Conservation (phyloP, 2,329 filamentous ascomycete genomes). For the Nigrospora sphaerica region DNA sequence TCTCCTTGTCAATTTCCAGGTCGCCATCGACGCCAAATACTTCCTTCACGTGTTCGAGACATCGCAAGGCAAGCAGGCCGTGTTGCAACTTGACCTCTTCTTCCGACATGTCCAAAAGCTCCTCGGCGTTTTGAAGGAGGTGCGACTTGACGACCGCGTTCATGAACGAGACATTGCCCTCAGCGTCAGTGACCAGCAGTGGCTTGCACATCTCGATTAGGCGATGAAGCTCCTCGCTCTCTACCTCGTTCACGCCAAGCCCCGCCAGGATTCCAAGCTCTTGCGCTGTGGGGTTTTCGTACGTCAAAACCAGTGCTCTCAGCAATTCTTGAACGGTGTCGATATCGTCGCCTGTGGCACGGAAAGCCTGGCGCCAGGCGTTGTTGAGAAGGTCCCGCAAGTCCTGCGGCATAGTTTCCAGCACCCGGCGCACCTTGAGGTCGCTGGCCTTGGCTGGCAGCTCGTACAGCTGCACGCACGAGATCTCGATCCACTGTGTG, state of each 20-base stretch:
- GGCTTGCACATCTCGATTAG: constrained; percentile 31
- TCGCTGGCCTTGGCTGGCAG: constrained; percentile 28
- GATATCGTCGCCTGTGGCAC: constrained; percentile 18
- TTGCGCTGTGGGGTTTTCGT: constrained; percentile 29
- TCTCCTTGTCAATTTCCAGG: constrained; percentile 3
- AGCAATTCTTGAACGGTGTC: constrained; percentile 35
- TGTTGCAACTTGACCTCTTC: constrained; percentile 33
- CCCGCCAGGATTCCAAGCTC: constrained; percentile 31
- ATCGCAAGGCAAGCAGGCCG: constrained; percentile 30
- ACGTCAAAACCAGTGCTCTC: constrained; percentile 31
- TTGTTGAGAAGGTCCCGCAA: constrained; percentile 26
- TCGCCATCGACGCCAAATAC: constrained; percentile 1
- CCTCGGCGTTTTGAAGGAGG: constrained; percentile 28
- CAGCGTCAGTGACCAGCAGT: constrained; percentile 13
- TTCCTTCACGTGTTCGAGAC: not conserved
- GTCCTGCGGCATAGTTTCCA: constrained; percentile 32
- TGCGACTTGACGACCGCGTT: constrained; percentile 29
- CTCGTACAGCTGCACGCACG: constrained; percentile 31
- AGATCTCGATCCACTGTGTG: constrained; percentile 36
- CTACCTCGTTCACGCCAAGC: constrained; percentile 19
- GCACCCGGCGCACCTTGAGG: constrained; percentile 27
- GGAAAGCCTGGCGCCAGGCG: constrained; percentile 29
- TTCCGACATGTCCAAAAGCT: constrained; percentile 24
- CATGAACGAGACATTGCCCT: constrained; percentile 20
- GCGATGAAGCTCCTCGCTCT: constrained; percentile 23